Evolutionary conservation across 2,329 filamentous ascomycete species (phyloP).

Genomic region (Aspergillus proliferans): DNA sequence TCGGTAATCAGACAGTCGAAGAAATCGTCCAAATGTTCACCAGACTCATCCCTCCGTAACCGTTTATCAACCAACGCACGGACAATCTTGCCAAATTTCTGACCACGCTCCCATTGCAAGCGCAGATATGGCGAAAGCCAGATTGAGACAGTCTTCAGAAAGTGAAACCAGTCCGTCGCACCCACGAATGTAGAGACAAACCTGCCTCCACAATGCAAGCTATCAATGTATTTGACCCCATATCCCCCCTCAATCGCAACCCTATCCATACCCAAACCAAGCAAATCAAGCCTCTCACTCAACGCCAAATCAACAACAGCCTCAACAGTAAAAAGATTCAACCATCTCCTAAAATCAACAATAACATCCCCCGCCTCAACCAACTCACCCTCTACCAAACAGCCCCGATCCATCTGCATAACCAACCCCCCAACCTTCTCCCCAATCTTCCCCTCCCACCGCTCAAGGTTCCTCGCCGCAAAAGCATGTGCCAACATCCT

Average conservation of each 20-base stretch:
- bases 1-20: constrained; percentile 15
- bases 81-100: constrained; percentile 44
- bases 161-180: constrained; percentile 44
- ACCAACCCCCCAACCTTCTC: constrained; percentile 43
- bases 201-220: constrained; percentile 40
- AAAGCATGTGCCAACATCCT: constrained; percentile 35
- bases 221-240: constrained; percentile 43
- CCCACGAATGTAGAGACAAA: constrained; percentile 36
- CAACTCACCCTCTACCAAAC: constrained; percentile 15
- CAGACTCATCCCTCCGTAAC: constrained; percentile 24
- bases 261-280: constrained; percentile 43
- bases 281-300: constrained; percentile 41
- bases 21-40: constrained; percentile 53
- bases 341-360: constrained; percentile 45
- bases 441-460: constrained; percentile 43
- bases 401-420: constrained; percentile 31
- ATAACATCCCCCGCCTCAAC: constrained; percentile 34
- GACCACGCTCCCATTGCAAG: constrained; percentile 28
- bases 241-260: constrained; percentile 37
- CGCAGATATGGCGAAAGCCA: constrained; percentile 33
- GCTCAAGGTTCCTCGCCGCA: constrained; percentile 35
- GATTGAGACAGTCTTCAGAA: constrained; percentile 39
- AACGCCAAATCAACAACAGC: constrained; percentile 51
- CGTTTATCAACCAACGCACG: constrained; percentile 34
- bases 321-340: constrained; percentile 51